Evolutionary conservation across 2,329 filamentous ascomycete species (phyloP), one percentile per base, ranked within the genome.

Genomic region (Xylariaceae sp.): DNA sequence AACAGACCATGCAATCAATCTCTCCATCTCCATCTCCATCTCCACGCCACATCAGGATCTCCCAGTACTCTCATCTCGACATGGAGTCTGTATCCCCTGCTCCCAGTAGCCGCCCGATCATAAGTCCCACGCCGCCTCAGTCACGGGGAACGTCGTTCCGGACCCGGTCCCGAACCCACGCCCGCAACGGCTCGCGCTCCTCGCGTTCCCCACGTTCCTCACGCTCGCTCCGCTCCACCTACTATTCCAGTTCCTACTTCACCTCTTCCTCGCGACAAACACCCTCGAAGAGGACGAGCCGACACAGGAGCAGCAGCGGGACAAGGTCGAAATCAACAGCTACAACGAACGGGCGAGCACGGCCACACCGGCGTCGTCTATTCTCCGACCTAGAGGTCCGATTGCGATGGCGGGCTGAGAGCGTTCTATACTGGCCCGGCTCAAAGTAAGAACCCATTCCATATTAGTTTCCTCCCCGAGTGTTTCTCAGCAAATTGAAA

Each of bases 21-120:
- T 59, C 53, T 61, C 49, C 62, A 49, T 58, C 60, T 19, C 36
- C 55, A 49, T 53, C 45, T 13, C 18, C 47, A 39, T 32, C 43
- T 19, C 51, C 90, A 95, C 74, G 91, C 89, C 50, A 71, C 89
- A 30, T 90, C 90, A 3, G 91, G 91, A 48, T 87, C 89, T 5
- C 75, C 85, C 0, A 90, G 89, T 34, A 87, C 89, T 0, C 87
- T 88, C 15, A 79, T 92, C 55, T 88, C 90, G 10, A 92, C 92
- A 63, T 78, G 90, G 44, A 72, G 84, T 51, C 84, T 89, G 5
- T 95, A 8, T 15, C 34, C 15, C 1, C 80, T 95, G 53, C 87
- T 89, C 64, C 80, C 95, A 41, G 83, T 94, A 58, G 86, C 90
- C 51, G 91, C 90, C 22, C 83, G 90, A 26, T 79, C 95, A 44